Evolutionary conservation across 352 stramenopile genomes (phyloP).

Genomic region (Blastocystis sp.): DNA sequence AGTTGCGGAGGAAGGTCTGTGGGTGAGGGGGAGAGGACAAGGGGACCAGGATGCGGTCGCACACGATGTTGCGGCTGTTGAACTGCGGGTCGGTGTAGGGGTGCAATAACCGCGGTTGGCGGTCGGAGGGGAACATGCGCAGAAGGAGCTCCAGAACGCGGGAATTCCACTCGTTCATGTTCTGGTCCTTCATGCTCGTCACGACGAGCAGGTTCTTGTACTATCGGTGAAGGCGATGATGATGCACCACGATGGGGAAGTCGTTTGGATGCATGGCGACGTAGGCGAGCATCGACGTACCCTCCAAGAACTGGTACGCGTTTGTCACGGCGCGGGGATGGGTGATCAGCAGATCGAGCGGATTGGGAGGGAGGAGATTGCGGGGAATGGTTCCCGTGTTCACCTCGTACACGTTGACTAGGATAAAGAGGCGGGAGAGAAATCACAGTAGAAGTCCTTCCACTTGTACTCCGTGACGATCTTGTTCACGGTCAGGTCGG

Average conservation of each 20-base stretch:
- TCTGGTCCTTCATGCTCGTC: background rate
- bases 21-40: background rate
- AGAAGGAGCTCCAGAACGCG: background rate
- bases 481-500: background rate
- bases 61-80: conserved; percentile 2
- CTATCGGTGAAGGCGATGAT: background rate
- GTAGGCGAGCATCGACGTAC: background rate
- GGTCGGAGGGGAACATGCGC: background rate
- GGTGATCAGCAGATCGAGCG: conserved; percentile 1
- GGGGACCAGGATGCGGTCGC: conserved; percentile 27
- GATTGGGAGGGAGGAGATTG: background rate
- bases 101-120: background rate
- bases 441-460: conserved; percentile 50
- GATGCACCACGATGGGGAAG: conserved; percentile 13
- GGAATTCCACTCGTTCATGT: conserved; percentile 1
- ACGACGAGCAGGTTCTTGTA: conserved; percentile 32
- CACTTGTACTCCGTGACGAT: conserved; percentile 33
- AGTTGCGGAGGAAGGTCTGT: conserved; percentile 32
- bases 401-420: conserved; percentile 22
- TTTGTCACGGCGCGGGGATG: conserved; percentile 32
- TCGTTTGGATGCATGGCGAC: conserved; percentile 9
- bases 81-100: conserved; percentile 33
- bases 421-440: background rate
- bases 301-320: conserved; percentile 42
- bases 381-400: background rate